Percentiles rank a stretch among this genome's conserved stretches.
Conservation (phyloP, 805 yeast species). For the Saccharomycopsis vini region DNA sequence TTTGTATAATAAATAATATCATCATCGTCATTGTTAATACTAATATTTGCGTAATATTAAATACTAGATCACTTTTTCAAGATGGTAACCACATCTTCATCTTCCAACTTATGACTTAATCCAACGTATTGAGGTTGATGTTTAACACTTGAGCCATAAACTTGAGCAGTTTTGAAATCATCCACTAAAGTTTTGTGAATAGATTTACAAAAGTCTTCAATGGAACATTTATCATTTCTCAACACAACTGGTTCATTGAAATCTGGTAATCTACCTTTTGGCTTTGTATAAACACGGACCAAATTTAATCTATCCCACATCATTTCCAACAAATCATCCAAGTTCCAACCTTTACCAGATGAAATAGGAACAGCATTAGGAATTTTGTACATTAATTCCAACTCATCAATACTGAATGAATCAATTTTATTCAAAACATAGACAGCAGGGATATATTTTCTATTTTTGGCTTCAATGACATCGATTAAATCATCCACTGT, state of each 20-base stretch:
- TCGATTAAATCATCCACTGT: conserved; percentile 95
- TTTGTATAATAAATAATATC: too few relatives aligned
- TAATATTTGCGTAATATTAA: too few relatives aligned
- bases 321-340: conserved; percentile 85
- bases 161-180: conserved; percentile 88
- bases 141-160: conserved; percentile 88
- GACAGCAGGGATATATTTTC: conserved; percentile 92
- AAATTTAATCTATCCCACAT: conserved; percentile 93
- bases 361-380: conserved; percentile 98
- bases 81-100: conserved; percentile 96
- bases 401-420: conserved; percentile 86
- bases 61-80: conserved; percentile 47
- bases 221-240: conserved; percentile 70
- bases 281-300: conserved; percentile 95
- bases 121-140: conserved; percentile 98
- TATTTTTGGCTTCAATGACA: conserved; percentile 78
- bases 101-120: conserved; percentile 70
- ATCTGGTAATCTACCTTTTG: conserved; percentile 91
- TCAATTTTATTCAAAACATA: conserved; percentile 95
- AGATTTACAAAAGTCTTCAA: conserved; percentile 93
- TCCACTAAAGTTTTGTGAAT: conserved; percentile 92
- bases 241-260: conserved; percentile 91
- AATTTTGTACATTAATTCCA: conserved; percentile 80
- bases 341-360: conserved; percentile 92
- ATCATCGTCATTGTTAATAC: too few relatives aligned